phyloP scores from a whole-genome alignment of 257 asterid genomes.

The Nicotiana otophora region DNA sequence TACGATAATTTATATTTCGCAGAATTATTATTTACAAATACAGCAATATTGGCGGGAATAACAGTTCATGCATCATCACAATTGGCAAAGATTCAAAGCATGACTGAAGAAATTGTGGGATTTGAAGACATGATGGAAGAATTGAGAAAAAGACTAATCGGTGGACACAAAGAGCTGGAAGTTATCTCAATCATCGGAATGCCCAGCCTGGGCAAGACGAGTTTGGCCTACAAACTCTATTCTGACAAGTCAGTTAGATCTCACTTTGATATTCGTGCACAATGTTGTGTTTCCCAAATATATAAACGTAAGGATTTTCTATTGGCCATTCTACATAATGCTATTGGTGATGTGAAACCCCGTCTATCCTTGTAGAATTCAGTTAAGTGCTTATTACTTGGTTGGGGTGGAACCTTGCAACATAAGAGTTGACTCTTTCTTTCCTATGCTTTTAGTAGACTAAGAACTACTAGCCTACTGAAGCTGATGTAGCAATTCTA shows the following conservation, averaged over 20 bases:
- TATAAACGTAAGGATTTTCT: not conserved
- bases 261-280: conserved; percentile 5
- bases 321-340: not conserved
- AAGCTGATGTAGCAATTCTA: not conserved
- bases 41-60: too few relatives aligned
- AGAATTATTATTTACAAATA: too few relatives aligned
- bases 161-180: accelerated
- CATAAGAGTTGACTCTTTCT: too few relatives aligned
- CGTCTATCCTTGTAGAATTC: too few relatives aligned
- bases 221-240: conserved; percentile 1
- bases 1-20: too few relatives aligned
- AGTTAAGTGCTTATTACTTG: too few relatives aligned
- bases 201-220: conserved; percentile 5
- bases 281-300: not conserved
- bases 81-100: not conserved
- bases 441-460: too few relatives aligned
- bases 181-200: not conserved
- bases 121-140: not conserved
- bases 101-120: not conserved
- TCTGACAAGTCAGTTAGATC: not conserved
- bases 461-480: too few relatives aligned
- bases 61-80: not conserved
- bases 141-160: not conserved
- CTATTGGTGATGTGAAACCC: too few relatives aligned
- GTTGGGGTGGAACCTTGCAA: too few relatives aligned